phyloP scores from a whole-genome alignment of 73 alveolate species.

The Tetrahymena borealis region DNA sequence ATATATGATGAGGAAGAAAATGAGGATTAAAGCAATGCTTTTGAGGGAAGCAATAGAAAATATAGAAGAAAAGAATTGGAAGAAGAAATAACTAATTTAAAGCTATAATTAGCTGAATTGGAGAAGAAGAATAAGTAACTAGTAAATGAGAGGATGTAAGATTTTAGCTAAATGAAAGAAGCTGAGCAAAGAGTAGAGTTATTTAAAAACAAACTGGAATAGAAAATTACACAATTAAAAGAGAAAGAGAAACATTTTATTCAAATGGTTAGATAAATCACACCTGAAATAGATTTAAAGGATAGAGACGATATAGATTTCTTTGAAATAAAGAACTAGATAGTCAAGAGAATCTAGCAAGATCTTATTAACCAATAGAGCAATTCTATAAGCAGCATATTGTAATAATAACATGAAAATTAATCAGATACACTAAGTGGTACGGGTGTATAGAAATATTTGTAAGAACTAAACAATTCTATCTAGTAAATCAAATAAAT shows the following conservation, averaged over 20 bases:
- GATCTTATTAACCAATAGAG: neutral
- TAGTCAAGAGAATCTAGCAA: neutral
- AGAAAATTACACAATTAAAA: neutral
- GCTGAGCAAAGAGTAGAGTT: neutral
- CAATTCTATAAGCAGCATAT: neutral
- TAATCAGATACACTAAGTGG: neutral
- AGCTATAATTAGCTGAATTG: neutral
- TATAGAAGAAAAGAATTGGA: neutral
- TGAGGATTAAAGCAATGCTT: neutral
- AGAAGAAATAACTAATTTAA: neutral
- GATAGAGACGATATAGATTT: neutral
- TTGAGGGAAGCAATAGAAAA: neutral
- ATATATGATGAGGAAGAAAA: neutral
- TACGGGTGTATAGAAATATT: neutral
- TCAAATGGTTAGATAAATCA: neutral
- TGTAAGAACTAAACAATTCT: neutral
- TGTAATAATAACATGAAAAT: neutral
- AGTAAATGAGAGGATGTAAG: neutral
- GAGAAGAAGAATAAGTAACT: neutral
- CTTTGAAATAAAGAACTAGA: neutral
- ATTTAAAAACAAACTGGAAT: neutral
- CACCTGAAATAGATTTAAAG: neutral
- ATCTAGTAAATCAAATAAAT: neutral
- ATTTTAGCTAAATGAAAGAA: neutral
- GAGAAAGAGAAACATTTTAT: neutral